A percentile compares a stretch with the other conserved stretches of the same genome.
Evolutionary conservation across 139 green algal species (phyloP).

Genomic region (Nannochloris sp.): DNA sequence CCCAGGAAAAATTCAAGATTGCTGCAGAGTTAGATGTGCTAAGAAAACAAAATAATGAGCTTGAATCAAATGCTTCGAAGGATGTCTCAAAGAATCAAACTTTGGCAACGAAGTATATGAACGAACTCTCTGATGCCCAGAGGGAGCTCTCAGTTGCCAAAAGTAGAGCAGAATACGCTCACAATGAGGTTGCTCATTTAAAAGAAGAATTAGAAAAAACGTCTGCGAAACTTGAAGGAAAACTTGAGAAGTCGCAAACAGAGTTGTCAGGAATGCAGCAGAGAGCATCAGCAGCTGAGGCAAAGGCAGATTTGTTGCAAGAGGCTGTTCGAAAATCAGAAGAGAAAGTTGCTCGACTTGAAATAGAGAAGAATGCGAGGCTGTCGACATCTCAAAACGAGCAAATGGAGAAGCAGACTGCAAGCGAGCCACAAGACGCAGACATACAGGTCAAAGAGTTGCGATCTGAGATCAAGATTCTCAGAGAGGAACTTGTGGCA

Average conservation of each 20-base stretch:
- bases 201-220: constrained; percentile 11
- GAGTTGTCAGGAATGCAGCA: constrained; percentile 22
- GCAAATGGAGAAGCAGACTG: background rate
- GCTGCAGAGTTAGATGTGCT: constrained; percentile 32
- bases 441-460: constrained; percentile 22
- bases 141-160: constrained; percentile 23
- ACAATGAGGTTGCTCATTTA: constrained; percentile 6
- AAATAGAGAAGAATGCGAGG: constrained; percentile 28
- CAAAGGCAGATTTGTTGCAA: constrained; percentile 38
- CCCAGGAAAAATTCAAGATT: constrained; percentile 36
- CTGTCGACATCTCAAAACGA: background rate
- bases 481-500: constrained; percentile 36
- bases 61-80: constrained; percentile 8
- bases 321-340: constrained; percentile 40
- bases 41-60: constrained; percentile 5
- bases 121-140: constrained; percentile 30
- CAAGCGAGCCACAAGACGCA: background rate
- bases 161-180: constrained; percentile 15
- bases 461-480: constrained; percentile 27
- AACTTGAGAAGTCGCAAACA: constrained; percentile 25
- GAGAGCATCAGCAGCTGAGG: constrained; percentile 28
- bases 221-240: constrained; percentile 16
- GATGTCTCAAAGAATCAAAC: constrained; percentile 24
- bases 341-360: constrained; percentile 33
- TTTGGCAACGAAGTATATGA: constrained; percentile 14